Percentiles rank a stretch among this genome's conserved stretches.
phyloP scores from a whole-genome alignment of 2,329 filamentous ascomycete genomes.

The Elsinoe necatrix region DNA sequence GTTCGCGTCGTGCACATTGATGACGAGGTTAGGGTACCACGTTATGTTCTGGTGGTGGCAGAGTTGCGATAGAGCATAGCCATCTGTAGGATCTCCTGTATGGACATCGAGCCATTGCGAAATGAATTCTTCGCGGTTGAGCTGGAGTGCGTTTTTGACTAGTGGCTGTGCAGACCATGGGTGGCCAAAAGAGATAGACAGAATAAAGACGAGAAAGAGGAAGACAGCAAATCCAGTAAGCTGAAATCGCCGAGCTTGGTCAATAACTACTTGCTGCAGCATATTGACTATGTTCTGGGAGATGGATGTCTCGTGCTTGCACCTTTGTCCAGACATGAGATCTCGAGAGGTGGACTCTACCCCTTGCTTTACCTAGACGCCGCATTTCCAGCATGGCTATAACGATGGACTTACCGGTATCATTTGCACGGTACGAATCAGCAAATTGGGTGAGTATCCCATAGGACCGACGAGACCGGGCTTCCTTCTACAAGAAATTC shows the following conservation, averaged over 20 bases:
- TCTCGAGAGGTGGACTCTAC: background rate
- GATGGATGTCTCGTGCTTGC: background rate
- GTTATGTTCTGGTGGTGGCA: slow-evolving; percentile 25
- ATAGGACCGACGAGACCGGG: too few species aligned
- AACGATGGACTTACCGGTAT: background rate
- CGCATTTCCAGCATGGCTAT: background rate
- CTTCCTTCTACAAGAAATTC: too few species aligned
- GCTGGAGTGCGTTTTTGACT: background rate
- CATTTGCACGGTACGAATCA: too few species aligned
- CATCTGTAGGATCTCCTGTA: slow-evolving; percentile 22
- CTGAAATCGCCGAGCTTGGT: background rate
- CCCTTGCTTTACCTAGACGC: background rate
- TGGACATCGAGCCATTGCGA: slow-evolving; percentile 23
- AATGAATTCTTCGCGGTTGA: slow-evolving; percentile 20
- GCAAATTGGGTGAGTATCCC: too few species aligned
- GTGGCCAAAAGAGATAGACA: background rate
- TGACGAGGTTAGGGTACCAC: slow-evolving; percentile 37
- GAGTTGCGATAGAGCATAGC: slow-evolving; percentile 27
- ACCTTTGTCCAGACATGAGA: background rate
- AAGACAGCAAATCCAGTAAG: background rate
- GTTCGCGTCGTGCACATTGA: slow-evolving; percentile 37
- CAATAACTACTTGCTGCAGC: background rate
- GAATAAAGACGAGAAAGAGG: background rate
- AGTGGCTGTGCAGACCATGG: background rate
- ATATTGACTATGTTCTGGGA: background rate